Conservation (phyloP, 1,284 basidiomycete genomes). For the Trametes pubescens region DNA sequence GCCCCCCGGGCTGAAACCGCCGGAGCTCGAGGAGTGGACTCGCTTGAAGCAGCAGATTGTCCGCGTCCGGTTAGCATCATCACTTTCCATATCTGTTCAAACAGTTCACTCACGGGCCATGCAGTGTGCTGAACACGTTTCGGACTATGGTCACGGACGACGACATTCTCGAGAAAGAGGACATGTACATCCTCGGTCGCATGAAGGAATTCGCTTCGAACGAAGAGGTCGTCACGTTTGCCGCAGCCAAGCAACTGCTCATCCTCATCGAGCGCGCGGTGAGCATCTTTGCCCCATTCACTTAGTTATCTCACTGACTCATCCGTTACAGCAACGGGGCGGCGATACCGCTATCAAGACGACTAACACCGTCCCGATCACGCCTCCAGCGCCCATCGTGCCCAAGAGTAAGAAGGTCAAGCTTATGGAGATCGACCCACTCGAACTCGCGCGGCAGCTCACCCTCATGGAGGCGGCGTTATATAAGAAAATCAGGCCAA, state of each 20-base stretch:
- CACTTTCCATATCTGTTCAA: not conserved
- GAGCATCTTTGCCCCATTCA: constrained; percentile 44
- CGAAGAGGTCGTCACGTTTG: constrained; percentile 68
- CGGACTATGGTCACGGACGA: constrained; percentile 84
- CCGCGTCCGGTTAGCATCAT: constrained; percentile 75
- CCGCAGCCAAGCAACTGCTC: constrained; percentile 78
- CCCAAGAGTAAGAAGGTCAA: constrained; percentile 86
- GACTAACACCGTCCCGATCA: constrained; percentile 44
- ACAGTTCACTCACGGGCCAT: constrained; percentile 2
- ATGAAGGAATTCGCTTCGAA: constrained; percentile 81
- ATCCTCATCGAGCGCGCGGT: constrained; percentile 81
- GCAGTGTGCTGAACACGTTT: constrained; percentile 84
- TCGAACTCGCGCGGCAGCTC: constrained; percentile 94
- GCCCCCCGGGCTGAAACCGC: constrained; percentile 71
- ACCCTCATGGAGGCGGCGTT: constrained; percentile 92
- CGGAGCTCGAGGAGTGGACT: constrained; percentile 84
- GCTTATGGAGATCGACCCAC: constrained; percentile 87
- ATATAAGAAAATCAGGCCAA: constrained; percentile 89
- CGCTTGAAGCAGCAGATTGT: constrained; percentile 91
- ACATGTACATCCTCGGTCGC: constrained; percentile 76
- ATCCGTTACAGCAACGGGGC: constrained; percentile 56
- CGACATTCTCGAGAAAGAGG: constrained; percentile 84
- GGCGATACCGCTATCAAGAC: constrained; percentile 64
- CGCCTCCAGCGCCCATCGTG: constrained; percentile 79
- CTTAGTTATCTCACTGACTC: constrained; percentile 16